phyloP scores from a whole-genome alignment of 2,329 filamentous ascomycete genomes.

The Setomelanomma holmii region DNA sequence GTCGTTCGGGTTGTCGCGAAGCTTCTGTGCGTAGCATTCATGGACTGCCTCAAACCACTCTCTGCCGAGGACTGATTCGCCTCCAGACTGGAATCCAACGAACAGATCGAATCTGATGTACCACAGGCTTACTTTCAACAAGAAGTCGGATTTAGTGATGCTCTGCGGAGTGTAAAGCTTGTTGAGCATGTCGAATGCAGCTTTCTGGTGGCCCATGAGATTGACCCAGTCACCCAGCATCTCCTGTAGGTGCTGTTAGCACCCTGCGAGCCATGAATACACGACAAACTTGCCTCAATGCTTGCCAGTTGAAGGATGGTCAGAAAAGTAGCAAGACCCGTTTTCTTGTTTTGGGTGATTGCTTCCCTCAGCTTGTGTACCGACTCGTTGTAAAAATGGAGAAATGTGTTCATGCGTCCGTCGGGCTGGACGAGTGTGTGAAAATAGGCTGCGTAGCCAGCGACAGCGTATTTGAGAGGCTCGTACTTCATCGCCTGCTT shows the following conservation, averaged over 20 bases:
- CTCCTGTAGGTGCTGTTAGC: slow-evolving; percentile 65
- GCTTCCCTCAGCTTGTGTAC: slow-evolving; percentile 77
- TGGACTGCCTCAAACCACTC: slow-evolving; percentile 78
- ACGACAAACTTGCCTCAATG: slow-evolving; percentile 73
- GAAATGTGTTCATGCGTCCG: slow-evolving; percentile 79
- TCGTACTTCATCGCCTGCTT: slow-evolving; percentile 78
- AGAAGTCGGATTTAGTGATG: slow-evolving; percentile 72
- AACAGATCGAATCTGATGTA: slow-evolving; percentile 89
- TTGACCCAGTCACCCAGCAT: slow-evolving; percentile 96
- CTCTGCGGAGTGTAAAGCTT: slow-evolving; percentile 79
- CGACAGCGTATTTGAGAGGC: slow-evolving; percentile 82
- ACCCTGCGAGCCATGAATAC: not conserved
- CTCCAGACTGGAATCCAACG: slow-evolving; percentile 81
- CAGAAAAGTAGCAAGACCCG: slow-evolving; percentile 76
- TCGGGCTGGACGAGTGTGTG: slow-evolving; percentile 73
- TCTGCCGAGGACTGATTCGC: slow-evolving; percentile 73
- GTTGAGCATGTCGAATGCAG: slow-evolving; percentile 81
- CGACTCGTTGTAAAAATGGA: slow-evolving; percentile 89
- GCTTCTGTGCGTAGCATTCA: slow-evolving; percentile 68
- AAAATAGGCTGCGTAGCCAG: slow-evolving; percentile 89
- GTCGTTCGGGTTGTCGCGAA: slow-evolving; percentile 66
- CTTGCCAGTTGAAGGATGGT: slow-evolving; percentile 92
- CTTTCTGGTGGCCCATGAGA: slow-evolving; percentile 88
- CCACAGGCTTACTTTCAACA: slow-evolving; percentile 82
- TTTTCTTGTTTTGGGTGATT: slow-evolving; percentile 73